Percentiles rank a stretch among this genome's conserved stretches.
Evolutionary conservation across 1,284 basidiomycete species (phyloP).

Genomic region (Leccinum fuscescens): DNA sequence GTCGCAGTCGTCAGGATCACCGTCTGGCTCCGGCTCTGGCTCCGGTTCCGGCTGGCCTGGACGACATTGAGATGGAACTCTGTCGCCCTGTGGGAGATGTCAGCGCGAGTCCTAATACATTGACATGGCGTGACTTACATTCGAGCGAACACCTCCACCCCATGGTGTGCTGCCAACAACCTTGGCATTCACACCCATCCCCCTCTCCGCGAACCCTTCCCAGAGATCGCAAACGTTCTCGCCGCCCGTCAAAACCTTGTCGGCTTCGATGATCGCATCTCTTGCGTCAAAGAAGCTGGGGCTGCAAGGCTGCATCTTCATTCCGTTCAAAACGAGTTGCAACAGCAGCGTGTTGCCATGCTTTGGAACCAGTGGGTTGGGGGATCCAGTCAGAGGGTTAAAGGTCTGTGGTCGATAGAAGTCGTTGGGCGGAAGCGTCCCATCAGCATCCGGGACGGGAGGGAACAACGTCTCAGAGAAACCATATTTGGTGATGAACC

Average conservation of each 20-base stretch:
- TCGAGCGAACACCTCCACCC: conserved; percentile 81
- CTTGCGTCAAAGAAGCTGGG: conserved; percentile 91
- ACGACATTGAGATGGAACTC: conserved; percentile 32
- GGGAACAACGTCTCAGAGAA: conserved; percentile 81
- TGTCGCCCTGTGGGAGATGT: conserved; percentile 25
- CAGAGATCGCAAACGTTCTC: conserved; percentile 92
- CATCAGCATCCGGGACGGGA: conserved; percentile 60
- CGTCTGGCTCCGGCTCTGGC: conserved; percentile 27
- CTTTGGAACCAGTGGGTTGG: conserved; percentile 75
- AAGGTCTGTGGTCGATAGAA: conserved; percentile 65
- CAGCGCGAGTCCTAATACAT: neutral
- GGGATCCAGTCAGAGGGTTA: conserved; percentile 37
- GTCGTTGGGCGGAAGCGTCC: conserved; percentile 60
- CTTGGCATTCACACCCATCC: conserved; percentile 73
- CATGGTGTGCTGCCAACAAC: conserved; percentile 84
- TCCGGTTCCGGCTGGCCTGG: conserved; percentile 24
- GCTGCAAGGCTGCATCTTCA: conserved; percentile 94
- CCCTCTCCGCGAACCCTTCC: conserved; percentile 81
- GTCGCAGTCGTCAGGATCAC: conserved; percentile 33
- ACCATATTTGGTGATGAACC: conserved; percentile 78
- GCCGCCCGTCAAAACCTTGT: conserved; percentile 85
- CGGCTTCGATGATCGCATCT: conserved; percentile 93
- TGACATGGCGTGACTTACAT: conserved; percentile 39
- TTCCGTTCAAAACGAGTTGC: conserved; percentile 86
- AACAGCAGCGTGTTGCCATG: conserved; percentile 88